Evolutionary conservation across 352 stramenopile species (phyloP).

Genomic region (Pythium insidiosum): DNA sequence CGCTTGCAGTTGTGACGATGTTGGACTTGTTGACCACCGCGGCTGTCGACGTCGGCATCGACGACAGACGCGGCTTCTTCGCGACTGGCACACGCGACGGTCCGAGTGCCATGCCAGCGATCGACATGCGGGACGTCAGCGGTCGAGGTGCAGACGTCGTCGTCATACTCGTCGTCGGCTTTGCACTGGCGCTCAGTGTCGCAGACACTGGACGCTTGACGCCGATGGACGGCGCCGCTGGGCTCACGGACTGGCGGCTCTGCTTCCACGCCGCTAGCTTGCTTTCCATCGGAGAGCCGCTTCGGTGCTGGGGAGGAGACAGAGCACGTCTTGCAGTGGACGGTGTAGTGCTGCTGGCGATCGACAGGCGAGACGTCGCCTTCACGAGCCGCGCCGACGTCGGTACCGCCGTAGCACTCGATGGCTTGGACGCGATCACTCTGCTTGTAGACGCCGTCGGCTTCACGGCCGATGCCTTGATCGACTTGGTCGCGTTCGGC

Average conservation of each 20-base stretch:
- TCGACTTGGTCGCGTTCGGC: not conserved
- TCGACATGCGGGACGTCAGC: constrained; percentile 7
- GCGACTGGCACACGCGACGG: not conserved
- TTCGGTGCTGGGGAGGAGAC: not conserved
- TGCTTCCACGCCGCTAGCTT: constrained; percentile 15
- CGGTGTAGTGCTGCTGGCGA: too few species aligned
- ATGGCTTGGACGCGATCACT: not conserved
- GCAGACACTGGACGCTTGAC: constrained; percentile 10
- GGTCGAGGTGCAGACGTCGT: not conserved
- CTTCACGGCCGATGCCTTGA: not conserved
- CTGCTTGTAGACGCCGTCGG: not conserved
- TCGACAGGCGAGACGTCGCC: too few species aligned
- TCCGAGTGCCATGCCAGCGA: not conserved
- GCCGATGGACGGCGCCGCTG: not conserved
- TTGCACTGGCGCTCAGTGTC: not conserved
- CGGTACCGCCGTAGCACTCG: not conserved
- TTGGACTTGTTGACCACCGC: too few species aligned
- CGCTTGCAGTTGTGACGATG: too few species aligned
- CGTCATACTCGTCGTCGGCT: too few species aligned
- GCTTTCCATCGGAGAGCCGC: constrained; percentile 7
- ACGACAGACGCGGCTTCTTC: constrained; percentile 11
- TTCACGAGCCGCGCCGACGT: not conserved
- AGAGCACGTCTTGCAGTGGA: too few species aligned
- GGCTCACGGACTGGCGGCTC: not conserved
- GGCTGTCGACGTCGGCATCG: constrained; percentile 2